Percentiles rank a stretch among this genome's conserved stretches.
phyloP scores from a whole-genome alignment of 108 stramenopile genomes.

The Nannochloropsis granulata region DNA sequence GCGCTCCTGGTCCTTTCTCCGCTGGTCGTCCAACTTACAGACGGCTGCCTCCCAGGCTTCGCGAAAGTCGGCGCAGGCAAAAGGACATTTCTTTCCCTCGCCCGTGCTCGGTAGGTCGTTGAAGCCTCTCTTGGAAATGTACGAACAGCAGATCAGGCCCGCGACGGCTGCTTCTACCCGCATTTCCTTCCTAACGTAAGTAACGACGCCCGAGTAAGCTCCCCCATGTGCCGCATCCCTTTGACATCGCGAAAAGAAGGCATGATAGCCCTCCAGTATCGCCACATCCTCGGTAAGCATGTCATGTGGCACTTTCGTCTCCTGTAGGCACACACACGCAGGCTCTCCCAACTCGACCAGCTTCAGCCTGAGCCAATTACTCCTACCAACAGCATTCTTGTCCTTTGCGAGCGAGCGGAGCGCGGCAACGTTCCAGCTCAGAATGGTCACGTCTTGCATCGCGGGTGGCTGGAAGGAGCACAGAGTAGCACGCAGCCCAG shows the following conservation, averaged over 20 bases:
- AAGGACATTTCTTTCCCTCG: background rate
- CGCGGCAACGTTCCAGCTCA: background rate
- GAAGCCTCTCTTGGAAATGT: background rate
- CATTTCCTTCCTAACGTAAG: constrained; percentile 16
- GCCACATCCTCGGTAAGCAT: constrained; percentile 2
- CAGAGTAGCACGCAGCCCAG: background rate
- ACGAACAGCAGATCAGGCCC: background rate
- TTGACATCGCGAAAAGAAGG: constrained; percentile 17
- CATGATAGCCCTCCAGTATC: constrained; percentile 4
- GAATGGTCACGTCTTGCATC: background rate
- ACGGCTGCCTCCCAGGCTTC: background rate
- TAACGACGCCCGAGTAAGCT: constrained; percentile 24
- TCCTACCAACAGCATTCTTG: background rate
- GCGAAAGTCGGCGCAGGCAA: background rate
- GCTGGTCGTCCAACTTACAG: background rate
- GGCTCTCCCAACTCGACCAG: background rate
- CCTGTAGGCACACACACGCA: background rate
- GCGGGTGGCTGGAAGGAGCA: background rate
- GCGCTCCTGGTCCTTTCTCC: background rate
- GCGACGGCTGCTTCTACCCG: background rate
- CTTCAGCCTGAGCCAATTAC: background rate
- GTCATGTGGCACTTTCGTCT: background rate
- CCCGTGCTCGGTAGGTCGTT: background rate
- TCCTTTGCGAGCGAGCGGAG: background rate
- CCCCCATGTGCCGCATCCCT: background rate